Conservation (phyloP, 202 grass and related monocot genomes). For the Alloteropsis angusta region DNA sequence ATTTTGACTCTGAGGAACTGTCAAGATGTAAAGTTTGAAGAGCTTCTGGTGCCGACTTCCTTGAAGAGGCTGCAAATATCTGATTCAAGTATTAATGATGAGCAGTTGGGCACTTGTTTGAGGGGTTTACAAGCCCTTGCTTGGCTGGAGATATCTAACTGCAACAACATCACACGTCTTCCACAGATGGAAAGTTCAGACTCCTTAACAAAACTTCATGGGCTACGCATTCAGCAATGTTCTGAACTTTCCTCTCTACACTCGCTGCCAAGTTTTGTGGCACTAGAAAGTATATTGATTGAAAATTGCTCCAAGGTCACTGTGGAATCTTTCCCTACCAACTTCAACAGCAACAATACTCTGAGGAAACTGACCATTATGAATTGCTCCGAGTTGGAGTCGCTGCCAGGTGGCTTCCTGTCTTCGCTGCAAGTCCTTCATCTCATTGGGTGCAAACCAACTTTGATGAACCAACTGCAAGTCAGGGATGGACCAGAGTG, state of each 20-base stretch:
- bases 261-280: constrained; percentile 15
- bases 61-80: constrained; percentile 37
- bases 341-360: constrained; percentile 21
- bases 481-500: constrained; percentile 26
- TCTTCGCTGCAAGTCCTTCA: constrained; percentile 46
- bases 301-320: constrained; percentile 38
- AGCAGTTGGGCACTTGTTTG: constrained; percentile 31
- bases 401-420: constrained; percentile 30
- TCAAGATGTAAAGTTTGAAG: constrained; percentile 17
- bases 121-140: constrained; percentile 7
- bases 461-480: constrained; percentile 20
- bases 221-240: constrained; percentile 40
- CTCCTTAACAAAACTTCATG: constrained; percentile 22
- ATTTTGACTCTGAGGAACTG: constrained; percentile 33
- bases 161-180: constrained; percentile 40
- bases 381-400: constrained; percentile 35
- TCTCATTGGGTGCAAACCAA: constrained; percentile 37
- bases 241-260: constrained; percentile 24
- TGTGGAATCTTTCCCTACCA: constrained; percentile 22
- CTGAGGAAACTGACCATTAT: constrained; percentile 49
- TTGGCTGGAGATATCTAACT: constrained; percentile 37
- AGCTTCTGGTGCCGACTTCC: constrained; percentile 24
- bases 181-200: constrained; percentile 16
- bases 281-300: constrained; percentile 28
- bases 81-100: constrained; percentile 38